Percentiles rank a stretch among this genome's conserved stretches.
Conservation (phyloP, 345 rosid species). For the Hibiscus trionum region DNA sequence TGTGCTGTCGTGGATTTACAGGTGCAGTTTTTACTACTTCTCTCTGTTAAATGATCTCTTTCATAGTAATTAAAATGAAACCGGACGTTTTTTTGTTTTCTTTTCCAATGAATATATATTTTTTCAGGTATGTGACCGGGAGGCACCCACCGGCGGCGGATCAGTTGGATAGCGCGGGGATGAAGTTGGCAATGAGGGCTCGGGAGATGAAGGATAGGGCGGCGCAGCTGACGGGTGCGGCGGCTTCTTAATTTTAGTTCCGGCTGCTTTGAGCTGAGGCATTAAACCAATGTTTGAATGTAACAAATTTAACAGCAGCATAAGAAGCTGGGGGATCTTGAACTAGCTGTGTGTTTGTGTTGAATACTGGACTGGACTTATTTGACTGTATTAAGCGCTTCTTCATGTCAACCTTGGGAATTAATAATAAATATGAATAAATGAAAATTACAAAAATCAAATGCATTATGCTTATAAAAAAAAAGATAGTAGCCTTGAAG, state of each 20-base stretch:
- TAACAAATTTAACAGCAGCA: background rate
- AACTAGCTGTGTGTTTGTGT: background rate
- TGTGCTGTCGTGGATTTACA: conserved; percentile 79
- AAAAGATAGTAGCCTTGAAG: no score
- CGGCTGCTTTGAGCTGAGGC: background rate
- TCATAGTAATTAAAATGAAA: no score
- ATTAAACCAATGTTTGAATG: background rate
- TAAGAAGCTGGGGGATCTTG: background rate
- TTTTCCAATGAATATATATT: background rate
- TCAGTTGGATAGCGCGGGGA: conserved; percentile 55
- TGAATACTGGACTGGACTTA: background rate
- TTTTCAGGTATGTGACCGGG: conserved; percentile 61
- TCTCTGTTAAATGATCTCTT: no score
- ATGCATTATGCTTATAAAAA: no score
- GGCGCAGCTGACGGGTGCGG: conserved; percentile 30
- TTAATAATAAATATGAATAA: no score
- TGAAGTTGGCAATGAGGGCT: conserved; percentile 60
- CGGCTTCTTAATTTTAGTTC: conserved; percentile 7
- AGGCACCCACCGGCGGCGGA: conserved; percentile 60
- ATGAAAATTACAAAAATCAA: no score
- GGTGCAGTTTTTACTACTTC: conserved; percentile 14
- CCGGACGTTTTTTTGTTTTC: background rate
- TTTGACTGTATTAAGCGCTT: background rate
- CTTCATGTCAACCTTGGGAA: background rate
- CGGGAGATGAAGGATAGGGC: conserved; percentile 72